A percentile compares a stretch with the other conserved stretches of the same genome.
These are phyloP conservation scores for Leccinum incarnatum DNA, from an alignment of 768 basidiomycete genomes.

Conservation along the genomic window DNA sequence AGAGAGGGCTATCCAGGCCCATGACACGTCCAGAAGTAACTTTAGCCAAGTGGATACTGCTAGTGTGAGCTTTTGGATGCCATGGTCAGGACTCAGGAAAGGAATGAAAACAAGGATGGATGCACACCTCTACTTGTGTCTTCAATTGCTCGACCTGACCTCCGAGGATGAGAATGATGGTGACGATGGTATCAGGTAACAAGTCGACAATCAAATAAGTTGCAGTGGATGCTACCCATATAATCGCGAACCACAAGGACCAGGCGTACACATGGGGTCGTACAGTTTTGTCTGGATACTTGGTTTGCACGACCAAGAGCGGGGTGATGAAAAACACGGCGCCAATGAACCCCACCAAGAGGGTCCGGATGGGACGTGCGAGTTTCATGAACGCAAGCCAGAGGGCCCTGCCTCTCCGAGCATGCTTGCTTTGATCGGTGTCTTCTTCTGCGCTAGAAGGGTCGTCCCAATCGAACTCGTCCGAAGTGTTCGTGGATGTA, in stretches of 20 bases:
- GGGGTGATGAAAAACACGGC: constrained; percentile 66
- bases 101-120: not conserved
- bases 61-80: constrained; percentile 48
- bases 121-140: constrained; percentile 61
- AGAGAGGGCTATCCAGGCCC: constrained; percentile 75
- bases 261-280: constrained; percentile 57
- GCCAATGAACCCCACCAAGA: constrained; percentile 59
- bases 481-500: constrained; percentile 57
- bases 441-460: constrained; percentile 30
- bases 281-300: constrained; percentile 47
- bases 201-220: constrained; percentile 67
- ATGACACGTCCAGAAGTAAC: constrained; percentile 59
- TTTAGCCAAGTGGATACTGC: constrained; percentile 75
- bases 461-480: constrained; percentile 78
- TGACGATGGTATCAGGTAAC: constrained; percentile 54
- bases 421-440: constrained; percentile 36
- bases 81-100: not conserved
- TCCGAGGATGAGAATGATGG: constrained; percentile 51
- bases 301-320: constrained; percentile 62
- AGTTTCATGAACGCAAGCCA: constrained; percentile 69
- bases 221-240: constrained; percentile 59
- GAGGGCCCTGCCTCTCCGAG: constrained; percentile 58
- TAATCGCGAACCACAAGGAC: constrained; percentile 68
- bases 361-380: constrained; percentile 53
- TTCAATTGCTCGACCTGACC: constrained; percentile 65